Conservation (phyloP, 495 filamentous ascomycete species). For the Penicillium odoratum region DNA sequence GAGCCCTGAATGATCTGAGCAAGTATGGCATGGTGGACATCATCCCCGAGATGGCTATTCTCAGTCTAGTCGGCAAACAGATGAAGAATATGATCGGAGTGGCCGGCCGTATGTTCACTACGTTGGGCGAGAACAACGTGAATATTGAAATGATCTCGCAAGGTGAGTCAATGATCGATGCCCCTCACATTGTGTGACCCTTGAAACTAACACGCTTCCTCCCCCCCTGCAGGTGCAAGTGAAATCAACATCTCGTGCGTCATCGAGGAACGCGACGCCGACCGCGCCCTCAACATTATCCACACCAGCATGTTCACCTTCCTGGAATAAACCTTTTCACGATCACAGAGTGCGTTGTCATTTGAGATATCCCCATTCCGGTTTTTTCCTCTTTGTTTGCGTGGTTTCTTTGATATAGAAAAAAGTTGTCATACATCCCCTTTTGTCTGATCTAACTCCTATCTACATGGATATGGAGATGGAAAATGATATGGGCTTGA, state of each 20-base stretch:
- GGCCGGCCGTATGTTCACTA: constrained; percentile 84
- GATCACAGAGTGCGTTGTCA: constrained; percentile 18
- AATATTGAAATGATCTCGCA: constrained; percentile 99
- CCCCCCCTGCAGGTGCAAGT: constrained; percentile 68
- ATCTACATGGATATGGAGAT: not conserved
- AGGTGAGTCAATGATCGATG: constrained; percentile 55
- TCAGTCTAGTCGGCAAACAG: constrained; percentile 87
- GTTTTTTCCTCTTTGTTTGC: constrained; percentile 7
- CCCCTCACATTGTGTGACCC: constrained; percentile 7
- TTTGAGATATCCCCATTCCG: constrained; percentile 31
- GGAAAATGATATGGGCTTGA: not conserved
- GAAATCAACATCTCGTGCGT: constrained; percentile 99
- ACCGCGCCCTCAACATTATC: constrained; percentile 88
- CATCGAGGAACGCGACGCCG: constrained; percentile 85
- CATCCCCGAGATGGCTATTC: constrained; percentile 82
- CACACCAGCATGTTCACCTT: constrained; percentile 87
- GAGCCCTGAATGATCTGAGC: constrained; percentile 66
- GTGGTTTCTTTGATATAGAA: not conserved
- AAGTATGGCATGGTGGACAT: constrained; percentile 84
- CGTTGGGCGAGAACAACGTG: constrained; percentile 80
- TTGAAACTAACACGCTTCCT: constrained; percentile 19
- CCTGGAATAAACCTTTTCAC: constrained; percentile 39
- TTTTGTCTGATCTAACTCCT: not conserved
- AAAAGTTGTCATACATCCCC: constrained; percentile 5
- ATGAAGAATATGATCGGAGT: constrained; percentile 95